Percentiles rank a stretch among this genome's conserved stretches.
These are phyloP conservation scores for Tillandsia fasciculata DNA, from an alignment of 176 grass and related monocot genomes.

Conservation along the genomic window DNA sequence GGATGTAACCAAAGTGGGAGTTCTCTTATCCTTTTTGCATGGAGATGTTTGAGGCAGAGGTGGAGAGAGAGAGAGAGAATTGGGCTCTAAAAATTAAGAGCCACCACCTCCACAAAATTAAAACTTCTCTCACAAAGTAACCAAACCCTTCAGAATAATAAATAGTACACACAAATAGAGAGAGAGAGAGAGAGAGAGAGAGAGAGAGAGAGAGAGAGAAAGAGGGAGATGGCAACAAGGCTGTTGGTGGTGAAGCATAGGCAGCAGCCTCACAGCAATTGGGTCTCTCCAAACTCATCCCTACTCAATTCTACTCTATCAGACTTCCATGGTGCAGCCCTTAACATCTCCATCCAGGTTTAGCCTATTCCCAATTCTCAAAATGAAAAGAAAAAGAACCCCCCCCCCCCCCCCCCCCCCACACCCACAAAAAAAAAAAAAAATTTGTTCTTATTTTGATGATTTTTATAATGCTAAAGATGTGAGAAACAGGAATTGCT, in stretches of 20 bases:
- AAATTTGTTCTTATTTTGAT: background rate
- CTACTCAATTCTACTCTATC: conserved; percentile 51
- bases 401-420: too few relatives aligned
- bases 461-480: background rate
- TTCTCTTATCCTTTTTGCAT: background rate
- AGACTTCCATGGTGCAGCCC: conserved; percentile 47
- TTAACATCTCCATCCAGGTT: conserved; percentile 56
- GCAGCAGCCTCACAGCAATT: background rate
- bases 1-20: conserved; percentile 2
- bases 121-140: background rate
- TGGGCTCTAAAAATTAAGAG: background rate
- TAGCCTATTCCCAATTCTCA: background rate
- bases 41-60: background rate
- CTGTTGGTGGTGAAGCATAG: conserved; percentile 20
- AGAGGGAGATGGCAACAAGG: background rate
- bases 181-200: conserved; percentile 1
- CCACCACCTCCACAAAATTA: background rate
- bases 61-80: background rate
- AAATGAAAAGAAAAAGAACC: too few relatives aligned
- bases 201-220: background rate
- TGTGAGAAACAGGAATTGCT: background rate
- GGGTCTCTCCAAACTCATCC: conserved; percentile 26
- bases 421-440: too few relatives aligned
- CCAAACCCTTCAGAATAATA: background rate
- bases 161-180: background rate